phyloP scores from a whole-genome alignment of 2,329 filamentous ascomycete species.

The Sporothrix protearum region DNA sequence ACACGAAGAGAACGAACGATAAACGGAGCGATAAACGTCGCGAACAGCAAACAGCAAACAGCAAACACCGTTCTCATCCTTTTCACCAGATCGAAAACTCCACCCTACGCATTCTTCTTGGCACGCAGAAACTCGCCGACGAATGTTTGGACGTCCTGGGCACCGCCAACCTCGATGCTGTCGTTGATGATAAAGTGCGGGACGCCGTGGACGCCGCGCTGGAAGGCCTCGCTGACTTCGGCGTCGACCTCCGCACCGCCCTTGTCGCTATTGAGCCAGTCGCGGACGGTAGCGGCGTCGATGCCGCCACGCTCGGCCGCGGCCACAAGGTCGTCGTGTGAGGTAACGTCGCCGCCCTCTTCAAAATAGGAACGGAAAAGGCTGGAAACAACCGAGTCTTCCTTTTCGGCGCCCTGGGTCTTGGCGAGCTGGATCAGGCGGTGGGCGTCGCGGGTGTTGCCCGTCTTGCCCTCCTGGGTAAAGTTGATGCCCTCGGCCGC shows the following conservation, averaged over 20 bases:
- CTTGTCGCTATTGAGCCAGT: conserved; percentile 51
- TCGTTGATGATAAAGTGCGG: conserved; percentile 73
- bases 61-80: neutral
- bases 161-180: conserved; percentile 63
- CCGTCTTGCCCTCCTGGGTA: conserved; percentile 65
- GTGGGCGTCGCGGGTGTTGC: conserved; percentile 77
- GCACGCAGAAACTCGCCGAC: conserved; percentile 60
- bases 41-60: too few species aligned
- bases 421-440: conserved; percentile 68
- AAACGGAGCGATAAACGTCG: neutral
- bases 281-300: conserved; percentile 48
- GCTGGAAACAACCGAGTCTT: conserved; percentile 53
- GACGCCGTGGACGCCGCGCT: conserved; percentile 59
- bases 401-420: conserved; percentile 34
- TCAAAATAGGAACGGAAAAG: conserved; percentile 67
- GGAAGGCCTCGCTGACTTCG: conserved; percentile 52
- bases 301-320: conserved; percentile 55
- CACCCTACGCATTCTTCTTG: conserved; percentile 34
- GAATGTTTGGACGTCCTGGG: conserved; percentile 66
- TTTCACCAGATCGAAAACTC: neutral
- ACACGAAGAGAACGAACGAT: neutral
- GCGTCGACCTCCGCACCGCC: conserved; percentile 57
- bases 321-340: conserved; percentile 48
- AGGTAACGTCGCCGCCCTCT: conserved; percentile 60
- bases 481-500: conserved; percentile 68